phyloP scores from a whole-genome alignment of 1,284 basidiomycete species.

The Cryptococcus hybrid region DNA sequence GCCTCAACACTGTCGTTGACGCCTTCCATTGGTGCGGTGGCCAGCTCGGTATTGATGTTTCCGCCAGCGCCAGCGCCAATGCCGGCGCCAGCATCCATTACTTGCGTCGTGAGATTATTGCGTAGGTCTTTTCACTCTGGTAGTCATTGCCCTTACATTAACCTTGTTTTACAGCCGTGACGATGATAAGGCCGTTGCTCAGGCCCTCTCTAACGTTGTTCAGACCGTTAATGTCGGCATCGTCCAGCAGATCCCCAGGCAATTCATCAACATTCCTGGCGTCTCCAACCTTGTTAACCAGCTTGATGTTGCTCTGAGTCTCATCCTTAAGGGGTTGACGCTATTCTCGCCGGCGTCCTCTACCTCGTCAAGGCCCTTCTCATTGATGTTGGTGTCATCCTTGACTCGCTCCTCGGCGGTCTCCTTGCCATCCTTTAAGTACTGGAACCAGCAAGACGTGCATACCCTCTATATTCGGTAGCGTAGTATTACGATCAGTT shows the following conservation, averaged over 20 bases:
- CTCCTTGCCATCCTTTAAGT: too few species aligned
- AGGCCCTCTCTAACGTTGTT: not conserved
- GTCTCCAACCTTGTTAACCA: not conserved
- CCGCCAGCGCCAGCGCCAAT: slow-evolving; percentile 5
- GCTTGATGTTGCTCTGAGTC: not conserved
- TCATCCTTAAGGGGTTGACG: not conserved
- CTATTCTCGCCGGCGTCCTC: not conserved
- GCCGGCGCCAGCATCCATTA: not conserved
- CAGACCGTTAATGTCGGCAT: not conserved
- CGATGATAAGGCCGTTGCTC: not conserved
- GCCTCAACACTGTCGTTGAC: slow-evolving; percentile 7
- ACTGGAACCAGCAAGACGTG: too few species aligned
- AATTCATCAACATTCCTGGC: not conserved
- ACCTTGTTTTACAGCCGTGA: not conserved
- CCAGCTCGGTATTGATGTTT: slow-evolving; percentile 10
- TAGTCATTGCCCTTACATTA: not conserved
- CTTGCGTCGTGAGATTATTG: too few species aligned
- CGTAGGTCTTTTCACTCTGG: not conserved
- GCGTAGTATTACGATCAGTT: too few species aligned
- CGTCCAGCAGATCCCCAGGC: not conserved
- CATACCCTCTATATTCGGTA: too few species aligned
- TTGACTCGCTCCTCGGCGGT: not conserved
- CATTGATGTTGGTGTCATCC: not conserved
- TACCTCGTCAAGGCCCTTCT: not conserved
- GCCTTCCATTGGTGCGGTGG: slow-evolving; percentile 12